These are phyloP conservation scores for Clavulina sp. DNA, from an alignment of 768 basidiomycete genomes.

Conservation along the genomic window DNA sequence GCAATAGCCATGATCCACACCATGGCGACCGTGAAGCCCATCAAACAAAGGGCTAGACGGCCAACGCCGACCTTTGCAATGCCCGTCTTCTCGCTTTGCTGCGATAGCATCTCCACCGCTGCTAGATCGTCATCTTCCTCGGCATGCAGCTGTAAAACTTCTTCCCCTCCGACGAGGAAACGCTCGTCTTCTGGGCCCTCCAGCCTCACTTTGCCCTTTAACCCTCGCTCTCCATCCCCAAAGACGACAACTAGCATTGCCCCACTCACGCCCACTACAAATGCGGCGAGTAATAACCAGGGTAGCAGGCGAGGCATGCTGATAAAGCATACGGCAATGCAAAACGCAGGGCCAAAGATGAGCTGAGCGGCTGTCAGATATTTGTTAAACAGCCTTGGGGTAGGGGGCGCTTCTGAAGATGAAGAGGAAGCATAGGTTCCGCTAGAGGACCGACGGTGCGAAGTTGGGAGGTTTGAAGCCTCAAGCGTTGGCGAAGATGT, in stretches of 20 bases:
- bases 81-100: too few species aligned
- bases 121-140: constrained; percentile 38
- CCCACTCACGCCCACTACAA: constrained; percentile 8
- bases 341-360: constrained; percentile 64
- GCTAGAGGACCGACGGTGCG: too few species aligned
- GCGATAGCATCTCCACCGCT: constrained; percentile 38
- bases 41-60: constrained; percentile 58
- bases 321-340: constrained; percentile 62
- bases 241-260: constrained; percentile 8
- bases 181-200: too few species aligned
- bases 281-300: neutral
- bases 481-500: too few species aligned
- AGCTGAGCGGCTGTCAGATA: constrained; percentile 80
- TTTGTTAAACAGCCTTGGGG: constrained; percentile 74
- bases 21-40: constrained; percentile 81
- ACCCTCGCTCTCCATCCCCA: too few species aligned
- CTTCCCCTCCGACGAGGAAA: too few species aligned
- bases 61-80: constrained; percentile 39
- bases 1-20: constrained; percentile 99
- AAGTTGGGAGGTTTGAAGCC: too few species aligned
- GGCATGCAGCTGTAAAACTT: constrained; percentile 27
- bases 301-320: constrained; percentile 18
- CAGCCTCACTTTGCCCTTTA: too few species aligned
- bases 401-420: too few species aligned
- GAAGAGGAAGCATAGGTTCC: too few species aligned